These are phyloP conservation scores for Russula griseocarnosa DNA, from an alignment of 768 basidiomycete genomes.

Conservation along the genomic window DNA sequence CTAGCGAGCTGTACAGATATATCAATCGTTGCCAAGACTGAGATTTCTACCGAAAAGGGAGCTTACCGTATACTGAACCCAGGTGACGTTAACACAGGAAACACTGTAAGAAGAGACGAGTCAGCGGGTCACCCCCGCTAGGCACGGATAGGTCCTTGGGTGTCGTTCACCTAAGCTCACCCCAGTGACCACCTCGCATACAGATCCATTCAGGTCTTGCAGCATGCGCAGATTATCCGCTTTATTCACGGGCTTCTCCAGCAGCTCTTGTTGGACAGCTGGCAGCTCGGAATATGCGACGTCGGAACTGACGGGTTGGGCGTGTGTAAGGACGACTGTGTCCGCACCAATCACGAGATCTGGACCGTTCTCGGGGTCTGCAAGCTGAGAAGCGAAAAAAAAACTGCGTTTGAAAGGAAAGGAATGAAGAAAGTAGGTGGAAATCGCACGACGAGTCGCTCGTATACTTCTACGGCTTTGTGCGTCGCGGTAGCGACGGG, in stretches of 20 bases:
- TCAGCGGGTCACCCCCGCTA: neutral
- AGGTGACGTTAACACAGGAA: slow-evolving; percentile 68
- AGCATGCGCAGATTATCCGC: slow-evolving; percentile 86
- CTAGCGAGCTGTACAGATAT: slow-evolving; percentile 55
- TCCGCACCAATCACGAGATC: slow-evolving; percentile 88
- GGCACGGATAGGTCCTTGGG: neutral
- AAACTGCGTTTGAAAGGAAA: neutral
- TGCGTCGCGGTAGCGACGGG: slow-evolving; percentile 71
- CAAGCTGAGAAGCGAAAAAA: slow-evolving; percentile 34
- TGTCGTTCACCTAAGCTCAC: slow-evolving; percentile 64
- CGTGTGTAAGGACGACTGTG: slow-evolving; percentile 87
- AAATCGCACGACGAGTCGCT: slow-evolving; percentile 61
- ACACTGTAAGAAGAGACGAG: slow-evolving; percentile 43
- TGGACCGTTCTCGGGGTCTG: slow-evolving; percentile 63
- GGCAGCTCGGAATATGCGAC: slow-evolving; percentile 52
- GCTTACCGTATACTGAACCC: slow-evolving; percentile 68
- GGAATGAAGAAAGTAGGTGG: neutral
- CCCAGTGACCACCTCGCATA: slow-evolving; percentile 92
- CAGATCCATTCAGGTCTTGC: slow-evolving; percentile 75
- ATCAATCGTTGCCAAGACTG: neutral
- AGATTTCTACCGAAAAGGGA: neutral
- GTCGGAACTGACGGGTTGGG: slow-evolving; percentile 55
- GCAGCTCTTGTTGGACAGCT: slow-evolving; percentile 58
- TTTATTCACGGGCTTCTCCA: slow-evolving; percentile 83
- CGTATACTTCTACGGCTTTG: slow-evolving; percentile 85